Evolutionary conservation across 345 rosid genomes (phyloP).

Genomic region (Camelina neglecta): DNA sequence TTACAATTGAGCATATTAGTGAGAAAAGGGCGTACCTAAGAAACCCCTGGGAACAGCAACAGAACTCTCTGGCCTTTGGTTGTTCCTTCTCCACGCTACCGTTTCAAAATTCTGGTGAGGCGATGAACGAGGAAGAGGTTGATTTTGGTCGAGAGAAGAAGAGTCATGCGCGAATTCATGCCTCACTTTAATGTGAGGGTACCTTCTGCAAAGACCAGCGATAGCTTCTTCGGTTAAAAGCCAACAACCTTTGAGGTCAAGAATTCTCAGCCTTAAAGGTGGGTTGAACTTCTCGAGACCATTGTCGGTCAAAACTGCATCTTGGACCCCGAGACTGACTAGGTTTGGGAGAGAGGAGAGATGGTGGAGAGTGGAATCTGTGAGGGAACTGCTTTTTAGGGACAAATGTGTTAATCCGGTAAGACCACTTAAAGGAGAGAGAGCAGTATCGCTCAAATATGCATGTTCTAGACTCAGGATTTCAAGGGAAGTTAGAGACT

Average conservation of each 20-base stretch:
- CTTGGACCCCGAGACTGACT: conserved; percentile 55
- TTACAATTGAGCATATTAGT: neutral
- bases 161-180: conserved; percentile 54
- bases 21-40: conserved; percentile 43
- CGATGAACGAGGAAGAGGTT: conserved; percentile 41
- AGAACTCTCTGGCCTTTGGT: conserved; percentile 32
- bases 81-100: conserved; percentile 10
- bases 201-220: conserved; percentile 50
- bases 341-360: conserved; percentile 66
- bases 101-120: conserved; percentile 31
- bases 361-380: conserved; percentile 65
- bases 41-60: conserved; percentile 45
- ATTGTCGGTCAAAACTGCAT: conserved; percentile 69
- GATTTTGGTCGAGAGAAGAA: conserved; percentile 38
- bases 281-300: conserved; percentile 72
- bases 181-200: conserved; percentile 60
- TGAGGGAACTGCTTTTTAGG: conserved; percentile 64
- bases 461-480: conserved; percentile 74
- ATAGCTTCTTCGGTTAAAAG: conserved; percentile 66
- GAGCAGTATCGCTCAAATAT: conserved; percentile 60
- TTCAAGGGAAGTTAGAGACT: conserved; percentile 55
- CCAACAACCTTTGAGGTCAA: conserved; percentile 93
- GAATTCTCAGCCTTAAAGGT: conserved; percentile 53
- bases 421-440: conserved; percentile 56
- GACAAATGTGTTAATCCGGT: conserved; percentile 59